Percentiles rank a stretch among this genome's conserved stretches.
phyloP scores from a whole-genome alignment of 208 protist genomes.

The Wallacemonas sp. region DNA sequence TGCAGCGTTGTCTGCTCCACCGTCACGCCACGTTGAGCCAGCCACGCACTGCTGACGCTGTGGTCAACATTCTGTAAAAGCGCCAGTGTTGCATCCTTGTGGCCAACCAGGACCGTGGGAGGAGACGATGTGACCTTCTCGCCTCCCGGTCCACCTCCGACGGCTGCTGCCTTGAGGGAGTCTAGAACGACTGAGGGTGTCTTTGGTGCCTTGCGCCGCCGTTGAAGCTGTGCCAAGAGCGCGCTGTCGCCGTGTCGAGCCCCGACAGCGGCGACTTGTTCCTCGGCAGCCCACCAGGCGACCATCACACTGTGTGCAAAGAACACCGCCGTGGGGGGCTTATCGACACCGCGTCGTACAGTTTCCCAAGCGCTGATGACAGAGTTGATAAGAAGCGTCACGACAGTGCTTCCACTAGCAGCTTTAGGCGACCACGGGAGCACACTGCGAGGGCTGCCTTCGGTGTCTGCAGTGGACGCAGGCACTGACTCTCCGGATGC shows the following conservation, averaged over 20 bases:
- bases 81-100: background rate
- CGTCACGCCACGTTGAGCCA: slow-evolving; percentile 9
- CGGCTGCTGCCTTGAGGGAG: background rate
- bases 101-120: background rate
- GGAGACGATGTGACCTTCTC: background rate
- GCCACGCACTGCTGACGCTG: slow-evolving; percentile 21
- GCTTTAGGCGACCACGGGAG: background rate
- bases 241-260: background rate
- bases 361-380: slow-evolving; percentile 42
- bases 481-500: too few relatives aligned
- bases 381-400: slow-evolving; percentile 31
- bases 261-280: slow-evolving; percentile 4
- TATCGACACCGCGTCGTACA: slow-evolving; percentile 38
- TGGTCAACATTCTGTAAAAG: slow-evolving; percentile 17
- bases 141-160: background rate
- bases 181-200: background rate
- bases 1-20: background rate
- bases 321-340: slow-evolving; percentile 27
- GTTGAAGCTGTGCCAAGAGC: background rate
- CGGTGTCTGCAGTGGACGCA: background rate
- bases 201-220: slow-evolving; percentile 3
- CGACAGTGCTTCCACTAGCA: slow-evolving; percentile 8
- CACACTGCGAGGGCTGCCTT: background rate
- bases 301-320: slow-evolving; percentile 39
- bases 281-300: slow-evolving; percentile 58